Percentiles rank a stretch among this genome's conserved stretches.
Conservation (phyloP, 371 early-diverging fungal genomes). For the Mortierella sp. region DNA sequence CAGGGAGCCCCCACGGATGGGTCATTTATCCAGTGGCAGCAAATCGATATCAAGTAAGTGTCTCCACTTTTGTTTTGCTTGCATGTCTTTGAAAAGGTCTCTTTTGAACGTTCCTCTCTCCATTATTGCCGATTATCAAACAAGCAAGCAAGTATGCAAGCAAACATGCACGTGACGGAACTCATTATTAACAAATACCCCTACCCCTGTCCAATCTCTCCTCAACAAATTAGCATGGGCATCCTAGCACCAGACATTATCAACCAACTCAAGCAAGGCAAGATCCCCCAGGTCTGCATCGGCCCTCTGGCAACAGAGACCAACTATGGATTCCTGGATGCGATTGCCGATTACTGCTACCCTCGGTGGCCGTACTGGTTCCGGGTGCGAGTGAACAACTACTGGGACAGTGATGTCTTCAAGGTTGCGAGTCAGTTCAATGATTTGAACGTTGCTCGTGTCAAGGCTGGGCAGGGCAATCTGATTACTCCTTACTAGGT, state of each 20-base stretch:
- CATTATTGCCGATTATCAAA: background rate
- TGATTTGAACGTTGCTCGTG: constrained; percentile 49
- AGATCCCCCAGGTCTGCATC: constrained; percentile 45
- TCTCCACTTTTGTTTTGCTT: background rate
- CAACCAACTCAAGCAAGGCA: constrained; percentile 27
- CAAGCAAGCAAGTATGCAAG: too few species aligned
- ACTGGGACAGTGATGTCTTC: constrained; percentile 50
- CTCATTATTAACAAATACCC: too few species aligned
- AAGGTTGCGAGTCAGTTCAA: constrained; percentile 35
- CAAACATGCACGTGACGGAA: too few species aligned
- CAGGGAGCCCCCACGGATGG: constrained; percentile 45
- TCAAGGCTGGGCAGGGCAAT: constrained; percentile 33
- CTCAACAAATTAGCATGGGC: constrained; percentile 26
- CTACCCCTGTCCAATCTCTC: background rate
- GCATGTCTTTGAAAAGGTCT: background rate
- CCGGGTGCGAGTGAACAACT: constrained; percentile 54
- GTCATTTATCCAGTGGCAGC: constrained; percentile 45
- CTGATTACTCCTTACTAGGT: constrained; percentile 38
- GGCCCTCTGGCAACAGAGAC: constrained; percentile 39
- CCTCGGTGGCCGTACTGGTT: constrained; percentile 52
- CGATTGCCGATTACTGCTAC: constrained; percentile 35
- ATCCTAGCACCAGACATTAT: constrained; percentile 32
- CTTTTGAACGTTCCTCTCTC: background rate
- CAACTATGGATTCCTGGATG: constrained; percentile 34
- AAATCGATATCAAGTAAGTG: constrained; percentile 58